Conservation (phyloP, 352 stramenopile genomes). For the Globisporangium splendens region DNA sequence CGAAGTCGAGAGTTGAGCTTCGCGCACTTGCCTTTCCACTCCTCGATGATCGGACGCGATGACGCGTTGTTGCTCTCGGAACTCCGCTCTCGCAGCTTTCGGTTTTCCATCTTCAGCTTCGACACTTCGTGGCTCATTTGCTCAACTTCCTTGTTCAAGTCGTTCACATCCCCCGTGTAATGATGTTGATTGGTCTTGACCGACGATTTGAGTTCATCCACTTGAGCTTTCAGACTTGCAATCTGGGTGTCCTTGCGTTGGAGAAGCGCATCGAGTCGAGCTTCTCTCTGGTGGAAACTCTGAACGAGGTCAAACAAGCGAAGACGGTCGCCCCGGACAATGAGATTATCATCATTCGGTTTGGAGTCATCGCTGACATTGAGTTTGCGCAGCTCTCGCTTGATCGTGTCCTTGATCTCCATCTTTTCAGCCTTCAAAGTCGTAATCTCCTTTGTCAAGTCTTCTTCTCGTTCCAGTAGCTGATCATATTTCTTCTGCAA, state of each 20-base stretch:
- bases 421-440: slow-evolving; percentile 35
- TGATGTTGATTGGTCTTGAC: slow-evolving; percentile 12
- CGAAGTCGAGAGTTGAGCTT: slow-evolving; percentile 46
- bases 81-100: slow-evolving; percentile 25
- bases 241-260: slow-evolving; percentile 44
- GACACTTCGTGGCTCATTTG: slow-evolving; percentile 35
- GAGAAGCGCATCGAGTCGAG: slow-evolving; percentile 36
- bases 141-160: slow-evolving; percentile 30
- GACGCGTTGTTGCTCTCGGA: slow-evolving; percentile 4
- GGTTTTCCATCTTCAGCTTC: slow-evolving; percentile 53
- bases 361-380: slow-evolving; percentile 26
- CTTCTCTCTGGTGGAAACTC: slow-evolving; percentile 44
- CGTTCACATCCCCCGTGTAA: slow-evolving; percentile 3
- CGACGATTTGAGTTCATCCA: slow-evolving; percentile 17
- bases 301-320: slow-evolving; percentile 33
- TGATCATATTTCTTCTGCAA: slow-evolving; percentile 30
- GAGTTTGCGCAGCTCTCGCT: slow-evolving; percentile 39
- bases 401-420: slow-evolving; percentile 28
- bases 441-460: slow-evolving; percentile 31
- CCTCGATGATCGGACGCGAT: slow-evolving; percentile 10
- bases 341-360: slow-evolving; percentile 11
- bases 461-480: slow-evolving; percentile 25
- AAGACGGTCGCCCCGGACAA: slow-evolving; percentile 25
- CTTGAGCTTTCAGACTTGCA: slow-evolving; percentile 27
- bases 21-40: slow-evolving; percentile 39